Evolutionary conservation across 2,329 filamentous ascomycete species (phyloP).

Genomic region (Ophiobolus disseminans): DNA sequence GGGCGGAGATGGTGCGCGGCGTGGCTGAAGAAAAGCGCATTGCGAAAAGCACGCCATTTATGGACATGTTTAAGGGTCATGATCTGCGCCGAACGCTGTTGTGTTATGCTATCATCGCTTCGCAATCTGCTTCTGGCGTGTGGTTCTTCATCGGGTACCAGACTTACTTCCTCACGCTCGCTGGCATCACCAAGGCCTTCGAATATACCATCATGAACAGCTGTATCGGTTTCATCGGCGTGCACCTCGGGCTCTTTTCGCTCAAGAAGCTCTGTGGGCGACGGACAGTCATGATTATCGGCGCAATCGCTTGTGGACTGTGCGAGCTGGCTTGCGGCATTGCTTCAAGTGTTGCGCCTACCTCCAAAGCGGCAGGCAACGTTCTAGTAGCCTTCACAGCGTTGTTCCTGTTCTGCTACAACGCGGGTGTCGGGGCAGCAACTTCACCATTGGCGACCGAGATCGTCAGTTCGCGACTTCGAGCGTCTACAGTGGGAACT

Average conservation of each 20-base stretch:
- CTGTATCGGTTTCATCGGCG: constrained; percentile 58
- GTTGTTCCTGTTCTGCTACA: constrained; percentile 48
- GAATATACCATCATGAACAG: constrained; percentile 60
- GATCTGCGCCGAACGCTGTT: constrained; percentile 59
- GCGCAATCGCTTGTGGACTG: constrained; percentile 53
- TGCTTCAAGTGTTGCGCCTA: constrained; percentile 30
- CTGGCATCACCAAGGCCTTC: constrained; percentile 49
- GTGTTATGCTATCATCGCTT: constrained; percentile 58
- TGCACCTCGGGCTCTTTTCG: constrained; percentile 58
- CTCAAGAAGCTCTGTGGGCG: constrained; percentile 58
- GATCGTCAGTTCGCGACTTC: constrained; percentile 41
- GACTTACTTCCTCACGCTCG: constrained; percentile 52
- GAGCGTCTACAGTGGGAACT: constrained; percentile 46
- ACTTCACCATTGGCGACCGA: constrained; percentile 42
- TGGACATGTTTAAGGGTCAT: constrained; percentile 59
- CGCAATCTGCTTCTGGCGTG: constrained; percentile 54
- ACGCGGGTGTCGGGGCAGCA: constrained; percentile 43
- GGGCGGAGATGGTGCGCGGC: constrained; percentile 34
- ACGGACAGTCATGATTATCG: constrained; percentile 57
- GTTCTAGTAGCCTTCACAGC: constrained; percentile 45
- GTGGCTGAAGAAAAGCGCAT: constrained; percentile 48
- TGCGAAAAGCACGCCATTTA: constrained; percentile 58
- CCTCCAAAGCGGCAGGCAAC: constrained; percentile 29
- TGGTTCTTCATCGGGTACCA: constrained; percentile 62
- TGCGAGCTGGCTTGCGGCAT: constrained; percentile 57